phyloP scores from a whole-genome alignment of 805 yeast genomes.

The Candida corydali region DNA sequence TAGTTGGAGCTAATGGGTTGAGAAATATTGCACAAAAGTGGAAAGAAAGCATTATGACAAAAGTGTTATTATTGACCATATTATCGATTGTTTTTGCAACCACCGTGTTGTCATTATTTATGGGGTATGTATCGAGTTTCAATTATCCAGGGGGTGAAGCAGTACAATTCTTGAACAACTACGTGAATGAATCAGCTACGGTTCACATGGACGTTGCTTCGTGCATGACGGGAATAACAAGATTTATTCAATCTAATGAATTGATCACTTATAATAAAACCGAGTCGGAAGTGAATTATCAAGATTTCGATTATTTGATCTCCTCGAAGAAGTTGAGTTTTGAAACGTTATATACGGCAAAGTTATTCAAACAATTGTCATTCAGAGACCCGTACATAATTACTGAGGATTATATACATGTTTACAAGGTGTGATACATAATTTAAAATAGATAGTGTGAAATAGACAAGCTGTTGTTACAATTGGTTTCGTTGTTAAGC shows the following conservation, averaged over 20 bases:
- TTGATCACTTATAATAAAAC: constrained; percentile 66
- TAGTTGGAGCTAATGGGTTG: constrained; percentile 63
- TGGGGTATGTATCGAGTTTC: constrained; percentile 59
- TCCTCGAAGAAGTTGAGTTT: background rate
- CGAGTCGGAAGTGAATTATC: constrained; percentile 34
- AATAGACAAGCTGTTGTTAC: no score
- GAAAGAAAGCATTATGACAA: constrained; percentile 17
- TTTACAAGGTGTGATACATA: background rate
- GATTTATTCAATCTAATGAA: constrained; percentile 61
- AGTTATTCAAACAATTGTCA: background rate
- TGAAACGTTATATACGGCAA: constrained; percentile 1
- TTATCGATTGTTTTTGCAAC: constrained; percentile 25
- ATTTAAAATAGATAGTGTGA: background rate
- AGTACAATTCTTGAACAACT: constrained; percentile 46
- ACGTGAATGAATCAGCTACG: constrained; percentile 23
- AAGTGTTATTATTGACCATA: constrained; percentile 23
- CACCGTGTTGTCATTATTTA: constrained; percentile 40
- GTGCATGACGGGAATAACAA: constrained; percentile 83
- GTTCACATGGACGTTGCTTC: constrained; percentile 78
- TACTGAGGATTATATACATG: constrained; percentile 1
- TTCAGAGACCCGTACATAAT: background rate
- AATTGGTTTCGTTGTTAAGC: no score
- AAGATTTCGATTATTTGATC: constrained; percentile 1
- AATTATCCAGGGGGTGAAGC: constrained; percentile 94
- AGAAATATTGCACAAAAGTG: constrained; percentile 21